Conservation (phyloP, 139 green algal species). For the Gonium pectorale region DNA sequence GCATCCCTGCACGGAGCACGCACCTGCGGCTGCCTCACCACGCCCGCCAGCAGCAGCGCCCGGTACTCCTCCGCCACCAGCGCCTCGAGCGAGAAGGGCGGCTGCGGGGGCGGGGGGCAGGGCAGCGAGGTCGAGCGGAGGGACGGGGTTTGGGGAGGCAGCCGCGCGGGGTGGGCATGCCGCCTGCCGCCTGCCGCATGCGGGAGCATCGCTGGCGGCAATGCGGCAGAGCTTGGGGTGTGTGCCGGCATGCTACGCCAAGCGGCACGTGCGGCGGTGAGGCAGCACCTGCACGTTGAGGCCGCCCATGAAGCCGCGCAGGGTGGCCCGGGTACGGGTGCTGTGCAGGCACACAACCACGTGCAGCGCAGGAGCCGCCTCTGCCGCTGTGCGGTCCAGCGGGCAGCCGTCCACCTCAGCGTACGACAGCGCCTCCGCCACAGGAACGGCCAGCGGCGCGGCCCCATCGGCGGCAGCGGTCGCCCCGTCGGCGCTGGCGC, state of each 20-base stretch:
- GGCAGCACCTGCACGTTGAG: slow-evolving; percentile 15
- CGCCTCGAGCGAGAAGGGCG: slow-evolving; percentile 30
- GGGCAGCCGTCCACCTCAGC: too few species aligned
- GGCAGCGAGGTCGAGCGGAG: not conserved
- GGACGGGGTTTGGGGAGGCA: not conserved
- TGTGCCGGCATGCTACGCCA: too few species aligned
- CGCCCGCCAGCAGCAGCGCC: slow-evolving; percentile 32
- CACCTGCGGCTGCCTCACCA: slow-evolving; percentile 41
- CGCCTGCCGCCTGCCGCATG: too few species aligned
- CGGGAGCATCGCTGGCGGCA: too few species aligned
- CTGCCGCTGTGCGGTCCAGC: too few species aligned
- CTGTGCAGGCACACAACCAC: slow-evolving; percentile 39
- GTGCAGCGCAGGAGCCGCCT: too few species aligned
- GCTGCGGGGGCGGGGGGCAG: not conserved
- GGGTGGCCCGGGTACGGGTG: not conserved
- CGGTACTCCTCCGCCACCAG: slow-evolving; percentile 35
- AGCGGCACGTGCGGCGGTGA: too few species aligned
- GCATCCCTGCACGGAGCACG: too few species aligned
- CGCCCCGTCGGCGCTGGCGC: not conserved
- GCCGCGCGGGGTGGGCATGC: too few species aligned
- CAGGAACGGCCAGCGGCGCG: too few species aligned
- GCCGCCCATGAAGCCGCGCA: not conserved
- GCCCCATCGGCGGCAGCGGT: not conserved
- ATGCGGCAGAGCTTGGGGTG: too few species aligned
- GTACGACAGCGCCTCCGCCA: too few species aligned